phyloP scores from a whole-genome alignment of 257 asterid genomes.

The Jasminum sambac region DNA sequence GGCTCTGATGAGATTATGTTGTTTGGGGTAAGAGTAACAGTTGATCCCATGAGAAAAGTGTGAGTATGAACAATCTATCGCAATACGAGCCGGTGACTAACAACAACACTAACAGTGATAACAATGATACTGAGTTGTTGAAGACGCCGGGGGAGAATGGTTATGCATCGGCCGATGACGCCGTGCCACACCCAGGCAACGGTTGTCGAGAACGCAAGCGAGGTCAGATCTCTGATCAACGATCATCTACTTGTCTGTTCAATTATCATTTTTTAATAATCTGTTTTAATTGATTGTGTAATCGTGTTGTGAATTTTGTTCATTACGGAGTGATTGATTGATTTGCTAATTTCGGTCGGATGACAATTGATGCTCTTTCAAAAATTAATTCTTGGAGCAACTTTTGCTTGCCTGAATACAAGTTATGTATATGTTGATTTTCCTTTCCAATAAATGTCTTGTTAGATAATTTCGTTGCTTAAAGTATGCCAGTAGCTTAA shows the following conservation, averaged over 20 bases:
- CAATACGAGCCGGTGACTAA: slow-evolving; percentile 49
- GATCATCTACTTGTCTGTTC: not conserved
- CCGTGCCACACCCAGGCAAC: slow-evolving; percentile 45
- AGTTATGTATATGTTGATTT: not conserved
- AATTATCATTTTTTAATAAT: not conserved
- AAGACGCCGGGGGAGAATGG: slow-evolving; percentile 39
- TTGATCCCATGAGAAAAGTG: slow-evolving; percentile 91
- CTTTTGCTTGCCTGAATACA: not conserved
- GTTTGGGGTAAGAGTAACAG: slow-evolving; percentile 81
- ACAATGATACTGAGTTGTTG: slow-evolving; percentile 27
- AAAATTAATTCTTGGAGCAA: not conserved
- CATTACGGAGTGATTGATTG: slow-evolving; percentile 10
- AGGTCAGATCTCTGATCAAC: slow-evolving; percentile 59
- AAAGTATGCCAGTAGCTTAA: not conserved
- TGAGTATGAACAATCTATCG: slow-evolving; percentile 78
- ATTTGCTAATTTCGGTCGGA: not conserved
- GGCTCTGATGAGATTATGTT: slow-evolving; percentile 58
- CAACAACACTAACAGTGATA: slow-evolving; percentile 3
- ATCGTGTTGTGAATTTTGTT: slow-evolving; percentile 11
- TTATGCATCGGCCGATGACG: slow-evolving; percentile 83
- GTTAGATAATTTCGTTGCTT: slow-evolving; percentile 3
- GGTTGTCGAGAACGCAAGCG: slow-evolving; percentile 83
- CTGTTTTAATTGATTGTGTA: slow-evolving; percentile 23
- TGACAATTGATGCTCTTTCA: slow-evolving; percentile 1
- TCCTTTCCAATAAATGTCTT: not conserved